These are phyloP conservation scores for Castanospermum australe DNA, from an alignment of 306 rosid species.

Conservation along the genomic window DNA sequence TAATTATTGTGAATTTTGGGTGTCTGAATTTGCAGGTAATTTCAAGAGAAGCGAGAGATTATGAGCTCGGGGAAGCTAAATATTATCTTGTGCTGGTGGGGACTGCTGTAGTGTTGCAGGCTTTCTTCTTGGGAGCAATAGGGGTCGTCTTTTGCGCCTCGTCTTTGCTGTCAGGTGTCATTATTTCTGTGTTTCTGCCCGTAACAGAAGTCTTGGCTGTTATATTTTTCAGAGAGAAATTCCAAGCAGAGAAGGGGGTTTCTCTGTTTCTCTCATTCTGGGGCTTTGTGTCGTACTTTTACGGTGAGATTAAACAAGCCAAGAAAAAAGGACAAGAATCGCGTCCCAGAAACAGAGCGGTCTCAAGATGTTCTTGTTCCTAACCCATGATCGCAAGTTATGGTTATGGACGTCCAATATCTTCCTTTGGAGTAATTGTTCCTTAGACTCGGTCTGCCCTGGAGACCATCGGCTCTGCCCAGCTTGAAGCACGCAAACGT, in stretches of 20 bases:
- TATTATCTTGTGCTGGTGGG: constrained; percentile 54
- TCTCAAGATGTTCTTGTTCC: not conserved
- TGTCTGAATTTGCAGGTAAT: constrained; percentile 47
- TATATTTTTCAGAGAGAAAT: constrained; percentile 58
- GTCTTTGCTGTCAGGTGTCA: constrained; percentile 60
- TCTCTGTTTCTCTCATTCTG: constrained; percentile 60
- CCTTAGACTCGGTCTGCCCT: no score
- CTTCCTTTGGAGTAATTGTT: no score
- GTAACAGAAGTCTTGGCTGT: constrained; percentile 64
- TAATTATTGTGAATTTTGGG: not conserved
- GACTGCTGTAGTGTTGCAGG: constrained; percentile 64
- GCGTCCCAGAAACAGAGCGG: not conserved
- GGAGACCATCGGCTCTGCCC: no score
- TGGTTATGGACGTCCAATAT: no score
- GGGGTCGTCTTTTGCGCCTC: constrained; percentile 74
- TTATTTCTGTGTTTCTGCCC: constrained; percentile 57
- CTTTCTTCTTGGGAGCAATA: constrained; percentile 70
- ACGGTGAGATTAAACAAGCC: constrained; percentile 55
- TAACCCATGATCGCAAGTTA: constrained; percentile 8
- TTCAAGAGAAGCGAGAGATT: constrained; percentile 62
- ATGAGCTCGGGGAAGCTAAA: constrained; percentile 41
- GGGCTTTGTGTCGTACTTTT: constrained; percentile 76
- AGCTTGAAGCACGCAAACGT: no score
- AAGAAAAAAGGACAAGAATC: constrained; percentile 11
- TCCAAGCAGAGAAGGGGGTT: constrained; percentile 61